Base-by-base conservation (phyloP, 345 rosid species). In the Ceriops zippeliana region DNA sequence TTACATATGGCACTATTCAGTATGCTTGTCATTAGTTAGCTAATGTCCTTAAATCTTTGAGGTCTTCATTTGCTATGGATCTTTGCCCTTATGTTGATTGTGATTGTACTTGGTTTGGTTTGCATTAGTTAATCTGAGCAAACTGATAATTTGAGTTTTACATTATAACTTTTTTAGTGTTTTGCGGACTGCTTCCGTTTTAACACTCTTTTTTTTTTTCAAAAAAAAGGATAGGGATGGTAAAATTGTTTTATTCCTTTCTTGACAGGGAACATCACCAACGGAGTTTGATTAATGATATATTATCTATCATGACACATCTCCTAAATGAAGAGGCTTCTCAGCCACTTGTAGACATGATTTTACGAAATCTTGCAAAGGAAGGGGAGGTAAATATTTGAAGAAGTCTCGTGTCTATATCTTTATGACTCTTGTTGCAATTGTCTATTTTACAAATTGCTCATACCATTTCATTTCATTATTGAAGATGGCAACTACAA, bases 241-340 rank as follows among this genome's bases (percentile, higher is more conserved):
- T 31, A 54, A 64, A 34, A 7, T 65, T 46, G 42, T 16, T 35
- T 77, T 47, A 4, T 68, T 73, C 49, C 58, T 65, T 58, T 67
- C n/a, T 75, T 68, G 61, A 53, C 77, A 93, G 98, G 67, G 88
- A 87, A 66, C 81, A 83, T 47, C 90, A 86, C 70, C 80, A 80
- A 61, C 78, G 62, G 67, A 82, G 79, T 80, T 76, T 93, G 77
- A 73, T 80, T 65, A 77, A 87, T 66, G 83, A 87, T 80, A 72
- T 93, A 46, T 70, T 86, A 82, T 82, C 83, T 66, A 83, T 91
- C 79, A 82, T 89, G 91, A 76, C 68, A 67, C 83, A 79, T 80
- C 81, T 87, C 69, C 61, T 89, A 64, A 75, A 78, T 0, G 97
- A 93, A 85, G 97, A 91, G 83, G 77, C 83, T 71, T 82, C 89